Percentiles rank a stretch among this genome's conserved stretches.
phyloP scores from a whole-genome alignment of 768 basidiomycete genomes.

The Flagelloscypha sp. region DNA sequence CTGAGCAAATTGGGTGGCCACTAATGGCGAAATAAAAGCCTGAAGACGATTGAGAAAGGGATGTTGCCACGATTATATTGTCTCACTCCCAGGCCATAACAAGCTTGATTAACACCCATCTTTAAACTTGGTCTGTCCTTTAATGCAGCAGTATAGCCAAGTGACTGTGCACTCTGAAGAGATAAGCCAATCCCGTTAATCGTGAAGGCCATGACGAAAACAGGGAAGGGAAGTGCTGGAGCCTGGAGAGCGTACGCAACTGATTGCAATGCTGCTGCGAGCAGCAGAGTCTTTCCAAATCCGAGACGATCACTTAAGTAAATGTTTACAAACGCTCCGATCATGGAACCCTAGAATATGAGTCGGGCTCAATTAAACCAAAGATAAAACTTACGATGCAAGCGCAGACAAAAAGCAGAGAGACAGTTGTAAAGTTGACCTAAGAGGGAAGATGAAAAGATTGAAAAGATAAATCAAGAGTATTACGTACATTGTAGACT shows the following conservation, averaged over 20 bases:
- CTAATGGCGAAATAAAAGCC: conserved; percentile 43
- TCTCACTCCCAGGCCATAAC: conserved; percentile 25
- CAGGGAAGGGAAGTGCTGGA: conserved; percentile 46
- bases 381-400: conserved; percentile 27
- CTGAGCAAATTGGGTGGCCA: conserved; percentile 52
- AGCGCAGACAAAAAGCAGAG: conserved; percentile 46
- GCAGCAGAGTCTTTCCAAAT: conserved; percentile 12
- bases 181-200: conserved; percentile 24
- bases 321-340: conserved; percentile 24
- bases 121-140: conserved; percentile 31
- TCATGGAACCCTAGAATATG: conserved; percentile 19
- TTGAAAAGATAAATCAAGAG: neutral
- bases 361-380: neutral
- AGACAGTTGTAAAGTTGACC: conserved; percentile 45
- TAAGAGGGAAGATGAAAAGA: conserved; percentile 14
- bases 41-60: conserved; percentile 10
- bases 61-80: neutral
- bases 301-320: conserved; percentile 19
- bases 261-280: conserved; percentile 34
- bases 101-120: conserved; percentile 41
- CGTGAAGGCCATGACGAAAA: conserved; percentile 30
- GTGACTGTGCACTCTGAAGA: conserved; percentile 41
- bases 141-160: conserved; percentile 39
- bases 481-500: conserved; percentile 37
- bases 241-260: conserved; percentile 38